phyloP scores from a whole-genome alignment of 352 stramenopile species.

The Pythium aristosporum region DNA sequence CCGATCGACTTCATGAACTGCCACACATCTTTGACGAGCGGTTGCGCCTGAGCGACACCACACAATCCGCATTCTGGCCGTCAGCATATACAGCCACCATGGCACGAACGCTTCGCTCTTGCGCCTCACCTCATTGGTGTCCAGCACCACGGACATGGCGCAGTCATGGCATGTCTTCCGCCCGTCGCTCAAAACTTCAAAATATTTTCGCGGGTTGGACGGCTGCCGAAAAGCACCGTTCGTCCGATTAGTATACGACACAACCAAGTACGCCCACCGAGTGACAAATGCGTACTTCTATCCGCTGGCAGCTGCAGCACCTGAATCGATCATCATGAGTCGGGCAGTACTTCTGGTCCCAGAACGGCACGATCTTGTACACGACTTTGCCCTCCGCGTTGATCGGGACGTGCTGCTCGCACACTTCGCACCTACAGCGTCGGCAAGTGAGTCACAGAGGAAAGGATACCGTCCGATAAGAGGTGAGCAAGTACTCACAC shows the following conservation, averaged over 20 bases:
- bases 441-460: background rate
- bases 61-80: background rate
- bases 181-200: constrained; percentile 57
- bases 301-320: constrained; percentile 70
- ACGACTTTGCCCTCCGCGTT: constrained; percentile 47
- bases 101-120: background rate
- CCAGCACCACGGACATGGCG: constrained; percentile 51
- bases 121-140: constrained; percentile 45
- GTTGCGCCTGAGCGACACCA: constrained; percentile 14
- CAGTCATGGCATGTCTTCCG: constrained; percentile 72
- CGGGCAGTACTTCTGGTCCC: constrained; percentile 60
- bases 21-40: constrained; percentile 61
- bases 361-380: constrained; percentile 69
- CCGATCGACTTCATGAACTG: constrained; percentile 67
- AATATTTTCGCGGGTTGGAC: constrained; percentile 36
- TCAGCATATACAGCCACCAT: background rate
- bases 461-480: background rate
- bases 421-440: constrained; percentile 54
- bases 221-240: constrained; percentile 23
- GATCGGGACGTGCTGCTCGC: constrained; percentile 55
- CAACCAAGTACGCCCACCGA: too few relatives aligned
- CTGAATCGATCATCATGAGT: constrained; percentile 60
- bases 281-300: constrained; percentile 38
- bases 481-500: background rate
- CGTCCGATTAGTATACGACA: background rate